These are phyloP conservation scores for Rhodotorula sp. DNA, from an alignment of 1,284 basidiomycete genomes.

Conservation along the genomic window DNA sequence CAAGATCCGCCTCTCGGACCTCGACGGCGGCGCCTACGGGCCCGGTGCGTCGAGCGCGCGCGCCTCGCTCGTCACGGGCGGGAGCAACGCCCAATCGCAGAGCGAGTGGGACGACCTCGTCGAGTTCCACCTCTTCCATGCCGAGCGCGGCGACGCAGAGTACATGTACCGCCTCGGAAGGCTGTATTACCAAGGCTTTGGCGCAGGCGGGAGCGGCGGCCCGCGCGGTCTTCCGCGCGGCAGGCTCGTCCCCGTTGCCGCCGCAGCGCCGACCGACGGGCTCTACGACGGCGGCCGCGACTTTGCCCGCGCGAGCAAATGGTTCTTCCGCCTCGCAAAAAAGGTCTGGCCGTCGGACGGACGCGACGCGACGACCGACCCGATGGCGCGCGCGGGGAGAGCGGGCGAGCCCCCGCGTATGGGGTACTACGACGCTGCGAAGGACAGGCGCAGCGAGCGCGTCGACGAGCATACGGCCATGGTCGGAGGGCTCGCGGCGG, in stretches of 20 bases:
- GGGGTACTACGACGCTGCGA: conserved; percentile 44
- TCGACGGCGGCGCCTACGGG: conserved; percentile 87
- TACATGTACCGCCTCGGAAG: conserved; percentile 85
- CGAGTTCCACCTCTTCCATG: conserved; percentile 65
- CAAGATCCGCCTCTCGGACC: conserved; percentile 81
- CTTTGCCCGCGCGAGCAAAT: conserved; percentile 70
- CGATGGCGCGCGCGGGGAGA: not conserved
- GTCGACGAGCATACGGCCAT: conserved; percentile 59
- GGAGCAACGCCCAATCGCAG: conserved; percentile 36
- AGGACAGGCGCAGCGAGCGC: conserved; percentile 44
- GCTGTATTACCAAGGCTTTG: conserved; percentile 92
- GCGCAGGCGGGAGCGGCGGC: conserved; percentile 82
- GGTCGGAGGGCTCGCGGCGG: conserved; percentile 75
- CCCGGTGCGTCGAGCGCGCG: conserved; percentile 70
- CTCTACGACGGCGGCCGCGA: conserved; percentile 54
- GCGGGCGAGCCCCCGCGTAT: conserved; percentile 43
- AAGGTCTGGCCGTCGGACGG: conserved; percentile 67
- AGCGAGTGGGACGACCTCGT: conserved; percentile 49
- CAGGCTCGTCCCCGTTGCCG: conserved; percentile 7
- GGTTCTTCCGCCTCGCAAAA: conserved; percentile 78
- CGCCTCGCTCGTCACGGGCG: conserved; percentile 25
- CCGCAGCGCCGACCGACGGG: conserved; percentile 25
- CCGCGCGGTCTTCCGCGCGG: conserved; percentile 50
- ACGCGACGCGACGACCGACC: conserved; percentile 27
- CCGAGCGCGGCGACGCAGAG: conserved; percentile 74